phyloP scores from a whole-genome alignment of 2,329 filamentous ascomycete genomes.

The Aspergillus amoenus region DNA sequence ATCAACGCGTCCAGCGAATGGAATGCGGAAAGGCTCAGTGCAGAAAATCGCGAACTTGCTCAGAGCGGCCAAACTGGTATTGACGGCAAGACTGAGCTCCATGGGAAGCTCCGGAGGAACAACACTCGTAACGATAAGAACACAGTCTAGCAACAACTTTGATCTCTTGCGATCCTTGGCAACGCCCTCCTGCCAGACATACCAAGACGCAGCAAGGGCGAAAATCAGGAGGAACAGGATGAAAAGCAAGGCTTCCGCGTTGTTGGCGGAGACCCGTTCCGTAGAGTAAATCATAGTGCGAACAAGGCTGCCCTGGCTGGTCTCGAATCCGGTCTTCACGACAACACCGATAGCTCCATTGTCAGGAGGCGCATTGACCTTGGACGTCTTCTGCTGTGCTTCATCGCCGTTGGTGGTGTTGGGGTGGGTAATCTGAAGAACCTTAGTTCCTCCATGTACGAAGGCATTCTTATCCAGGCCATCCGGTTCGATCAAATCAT shows the following conservation, averaged over 20 bases:
- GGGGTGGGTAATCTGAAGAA: conserved; percentile 89
- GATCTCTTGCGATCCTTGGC: conserved; percentile 92
- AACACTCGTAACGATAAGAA: conserved; percentile 96
- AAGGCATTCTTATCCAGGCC: conserved; percentile 96
- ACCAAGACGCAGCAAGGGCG: conserved; percentile 96
- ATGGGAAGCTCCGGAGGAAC: conserved; percentile 98
- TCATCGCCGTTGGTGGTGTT: conserved; percentile 69
- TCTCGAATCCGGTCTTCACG: conserved; percentile 97
- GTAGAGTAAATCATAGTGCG: conserved; percentile 99
- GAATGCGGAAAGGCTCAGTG: conserved; percentile 97
- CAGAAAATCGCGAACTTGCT: conserved; percentile 98
- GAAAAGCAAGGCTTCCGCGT: conserved; percentile 92
- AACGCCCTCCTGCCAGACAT: conserved; percentile 97
- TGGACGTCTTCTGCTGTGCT: conserved; percentile 67
- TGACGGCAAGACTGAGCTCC: conserved; percentile 96
- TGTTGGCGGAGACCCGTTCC: conserved; percentile 97
- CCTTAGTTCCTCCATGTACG: conserved; percentile 95
- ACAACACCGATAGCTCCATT: conserved; percentile 92
- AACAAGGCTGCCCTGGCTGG: conserved; percentile 94
- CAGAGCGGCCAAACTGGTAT: conserved; percentile 90
- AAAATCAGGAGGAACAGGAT: conserved; percentile 96
- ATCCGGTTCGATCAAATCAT: conserved; percentile 79
- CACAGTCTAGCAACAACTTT: conserved; percentile 93
- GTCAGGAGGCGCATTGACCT: conserved; percentile 82
- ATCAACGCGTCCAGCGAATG: conserved; percentile 91